These are phyloP conservation scores for Citrullus mucosospermus DNA, from an alignment of 306 rosid genomes.

Conservation along the genomic window DNA sequence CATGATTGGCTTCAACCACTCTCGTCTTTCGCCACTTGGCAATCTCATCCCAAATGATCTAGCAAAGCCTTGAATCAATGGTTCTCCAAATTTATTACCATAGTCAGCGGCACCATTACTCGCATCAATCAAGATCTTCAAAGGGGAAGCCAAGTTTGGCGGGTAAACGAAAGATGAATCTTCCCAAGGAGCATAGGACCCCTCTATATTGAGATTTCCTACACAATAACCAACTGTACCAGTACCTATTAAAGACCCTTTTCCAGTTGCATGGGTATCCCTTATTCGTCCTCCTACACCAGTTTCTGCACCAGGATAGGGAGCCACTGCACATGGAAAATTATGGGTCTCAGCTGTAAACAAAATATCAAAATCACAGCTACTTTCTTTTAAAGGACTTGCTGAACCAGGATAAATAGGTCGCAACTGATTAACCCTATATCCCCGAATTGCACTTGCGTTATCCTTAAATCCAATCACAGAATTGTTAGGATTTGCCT, in stretches of 20 bases:
- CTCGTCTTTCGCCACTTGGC: constrained; percentile 82
- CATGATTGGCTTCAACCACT: constrained; percentile 98
- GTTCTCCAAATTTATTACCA: constrained; percentile 96
- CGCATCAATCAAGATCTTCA: constrained; percentile 75
- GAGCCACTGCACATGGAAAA: constrained; percentile 96
- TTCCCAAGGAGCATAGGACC: constrained; percentile 84
- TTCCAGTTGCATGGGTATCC: constrained; percentile 94
- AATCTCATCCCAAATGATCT: constrained; percentile 92
- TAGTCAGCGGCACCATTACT: constrained; percentile 93
- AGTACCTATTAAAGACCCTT: constrained; percentile 60
- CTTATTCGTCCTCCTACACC: constrained; percentile 94
- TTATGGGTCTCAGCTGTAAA: constrained; percentile 37
- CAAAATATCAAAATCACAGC: too few relatives aligned
- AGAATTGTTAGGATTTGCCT: constrained; percentile 54
- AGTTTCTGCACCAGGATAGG: constrained; percentile 91
- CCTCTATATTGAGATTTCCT: constrained; percentile 67
- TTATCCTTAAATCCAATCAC: constrained; percentile 90
- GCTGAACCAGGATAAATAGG: too few relatives aligned
- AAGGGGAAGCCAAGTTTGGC: constrained; percentile 73
- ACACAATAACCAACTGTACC: constrained; percentile 92
- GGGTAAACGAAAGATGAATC: constrained; percentile 69
- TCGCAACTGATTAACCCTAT: constrained; percentile 40
- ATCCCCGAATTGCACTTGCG: constrained; percentile 86
- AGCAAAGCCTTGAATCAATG: constrained; percentile 85
- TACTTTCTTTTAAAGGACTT: too few relatives aligned